Evolutionary conservation across 306 rosid species (phyloP).

Genomic region (Prunus mongolica): DNA sequence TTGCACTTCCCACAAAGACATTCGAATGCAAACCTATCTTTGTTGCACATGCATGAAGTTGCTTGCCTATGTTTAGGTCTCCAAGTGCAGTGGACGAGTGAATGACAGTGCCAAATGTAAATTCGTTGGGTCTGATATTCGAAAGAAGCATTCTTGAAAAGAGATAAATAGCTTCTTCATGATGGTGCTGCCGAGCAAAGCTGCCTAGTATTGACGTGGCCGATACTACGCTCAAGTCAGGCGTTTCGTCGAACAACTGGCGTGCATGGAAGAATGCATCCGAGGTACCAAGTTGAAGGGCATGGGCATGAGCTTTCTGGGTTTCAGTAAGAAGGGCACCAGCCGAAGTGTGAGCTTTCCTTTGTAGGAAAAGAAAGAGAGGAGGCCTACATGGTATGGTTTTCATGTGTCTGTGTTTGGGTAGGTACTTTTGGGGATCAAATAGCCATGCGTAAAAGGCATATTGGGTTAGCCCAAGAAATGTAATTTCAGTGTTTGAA

Average conservation of each 20-base stretch:
- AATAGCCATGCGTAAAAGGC: not conserved
- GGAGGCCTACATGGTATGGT: constrained; percentile 25
- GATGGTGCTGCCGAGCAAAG: constrained; percentile 38
- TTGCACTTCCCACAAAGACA: constrained; percentile 79
- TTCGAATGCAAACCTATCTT: constrained; percentile 51
- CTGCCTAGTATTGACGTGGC: constrained; percentile 59
- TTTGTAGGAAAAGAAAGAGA: constrained; percentile 21
- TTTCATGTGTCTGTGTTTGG: constrained; percentile 29
- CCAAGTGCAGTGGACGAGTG: constrained; percentile 47
- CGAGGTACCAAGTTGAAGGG: constrained; percentile 13
- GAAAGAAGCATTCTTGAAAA: constrained; percentile 62
- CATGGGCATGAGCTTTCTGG: constrained; percentile 15
- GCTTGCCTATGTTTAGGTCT: constrained; percentile 47
- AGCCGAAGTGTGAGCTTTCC: constrained; percentile 32
- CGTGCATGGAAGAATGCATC: constrained; percentile 40
- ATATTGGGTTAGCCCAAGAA: not conserved
- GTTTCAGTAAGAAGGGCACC: constrained; percentile 29
- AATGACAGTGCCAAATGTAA: constrained; percentile 69
- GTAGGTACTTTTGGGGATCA: not conserved
- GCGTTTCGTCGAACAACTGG: constrained; percentile 58
- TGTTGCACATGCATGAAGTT: constrained; percentile 61
- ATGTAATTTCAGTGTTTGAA: not conserved
- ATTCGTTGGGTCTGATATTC: constrained; percentile 59
- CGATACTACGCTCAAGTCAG: constrained; percentile 48
- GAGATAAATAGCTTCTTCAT: constrained; percentile 51